Percentiles rank a stretch among this genome's conserved stretches.
phyloP scores from a whole-genome alignment of 768 basidiomycete genomes.

The Xerocomellus dryophilus region DNA sequence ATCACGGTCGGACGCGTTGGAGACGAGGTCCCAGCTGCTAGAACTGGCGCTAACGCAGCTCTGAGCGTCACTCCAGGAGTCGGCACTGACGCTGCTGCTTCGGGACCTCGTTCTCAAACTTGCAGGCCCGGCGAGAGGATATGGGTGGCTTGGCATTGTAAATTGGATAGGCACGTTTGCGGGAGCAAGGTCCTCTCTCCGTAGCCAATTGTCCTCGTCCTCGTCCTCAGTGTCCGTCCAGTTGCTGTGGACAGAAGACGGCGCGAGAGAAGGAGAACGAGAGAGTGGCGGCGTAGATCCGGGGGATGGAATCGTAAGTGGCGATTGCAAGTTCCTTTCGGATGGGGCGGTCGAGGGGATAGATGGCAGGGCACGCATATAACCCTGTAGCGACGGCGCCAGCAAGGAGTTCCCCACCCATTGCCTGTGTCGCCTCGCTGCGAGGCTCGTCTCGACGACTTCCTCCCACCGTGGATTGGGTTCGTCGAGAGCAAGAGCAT shows the following conservation, averaged over 20 bases:
- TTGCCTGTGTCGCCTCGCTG: conserved; percentile 3
- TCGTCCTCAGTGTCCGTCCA: conserved; percentile 14
- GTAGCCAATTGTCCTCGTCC: background rate
- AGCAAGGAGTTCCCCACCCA: background rate
- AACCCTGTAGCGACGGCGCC: conserved; percentile 4
- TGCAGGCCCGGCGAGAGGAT: background rate
- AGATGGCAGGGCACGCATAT: conserved; percentile 22
- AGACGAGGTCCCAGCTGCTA: conserved; percentile 28
- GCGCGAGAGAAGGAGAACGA: conserved; percentile 15
- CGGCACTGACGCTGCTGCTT: conserved; percentile 14
- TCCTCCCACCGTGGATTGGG: conserved; percentile 13
- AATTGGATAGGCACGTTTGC: background rate
- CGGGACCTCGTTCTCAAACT: conserved; percentile 1
- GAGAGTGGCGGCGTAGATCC: conserved; percentile 18
- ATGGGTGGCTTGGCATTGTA: background rate
- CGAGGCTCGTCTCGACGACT: conserved; percentile 9
- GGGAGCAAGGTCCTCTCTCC: background rate
- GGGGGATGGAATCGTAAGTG: conserved; percentile 22
- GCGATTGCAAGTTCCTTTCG: conserved; percentile 22
- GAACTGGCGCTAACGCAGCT: conserved; percentile 10
- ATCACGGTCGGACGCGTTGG: conserved; percentile 7
- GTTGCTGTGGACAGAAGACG: conserved; percentile 5
- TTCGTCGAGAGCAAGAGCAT: background rate
- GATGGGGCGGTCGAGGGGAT: conserved; percentile 27
- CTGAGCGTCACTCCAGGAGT: conserved; percentile 30